Evolutionary conservation across 805 yeast genomes (phyloP), one percentile per base, ranked within the genome.

Genomic region (Ogataea trehalophila): DNA sequence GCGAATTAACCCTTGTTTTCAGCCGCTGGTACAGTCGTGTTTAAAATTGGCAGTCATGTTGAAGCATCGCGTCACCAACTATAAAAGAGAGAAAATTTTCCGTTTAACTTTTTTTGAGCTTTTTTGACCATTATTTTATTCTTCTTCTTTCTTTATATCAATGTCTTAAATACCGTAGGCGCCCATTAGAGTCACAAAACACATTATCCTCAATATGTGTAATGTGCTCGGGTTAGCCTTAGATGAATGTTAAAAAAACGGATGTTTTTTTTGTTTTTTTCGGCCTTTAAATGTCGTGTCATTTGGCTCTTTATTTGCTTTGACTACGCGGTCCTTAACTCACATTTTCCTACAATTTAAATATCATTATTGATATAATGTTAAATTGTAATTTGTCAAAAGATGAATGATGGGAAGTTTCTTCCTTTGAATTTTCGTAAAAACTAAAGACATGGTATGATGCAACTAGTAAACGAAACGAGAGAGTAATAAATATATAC

Each of bases 141-240:
- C 29, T 36, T 44, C 39, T 35, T 37, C 43, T 41, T 47, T 43
- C 33, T 16, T 23, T 17, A 34, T 42, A 52, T 52, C 59, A 59
- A 62, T 59, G 64, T 60, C 55, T 63, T 58, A 53, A 44, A 53
- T 47, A 52, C 54, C 54, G 68, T 76, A 84, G 94, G 86, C 91
- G 83, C 92, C 94, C 92, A 78, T 79, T 78, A 79, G 84, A 79
- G 84, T 79, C 82, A 78, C 83, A 79, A 80, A 62, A 66, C 73
- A 69, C 71, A 68, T 74, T 63, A 47, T 53, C 69, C 60, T 70
- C 77, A 60, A 71, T 80, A 70, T 72, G 69, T 70, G 71, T 61
- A 67, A 79, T 54, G 95, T 87, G 95, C 95, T 87, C 91, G 94
- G 94, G 94, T 86, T 71, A 72, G 87, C 86, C 94, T 85, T 77